These are phyloP conservation scores for Fusarium oligoseptatum DNA, from an alignment of 2,329 filamentous ascomycete genomes.

Conservation along the genomic window DNA sequence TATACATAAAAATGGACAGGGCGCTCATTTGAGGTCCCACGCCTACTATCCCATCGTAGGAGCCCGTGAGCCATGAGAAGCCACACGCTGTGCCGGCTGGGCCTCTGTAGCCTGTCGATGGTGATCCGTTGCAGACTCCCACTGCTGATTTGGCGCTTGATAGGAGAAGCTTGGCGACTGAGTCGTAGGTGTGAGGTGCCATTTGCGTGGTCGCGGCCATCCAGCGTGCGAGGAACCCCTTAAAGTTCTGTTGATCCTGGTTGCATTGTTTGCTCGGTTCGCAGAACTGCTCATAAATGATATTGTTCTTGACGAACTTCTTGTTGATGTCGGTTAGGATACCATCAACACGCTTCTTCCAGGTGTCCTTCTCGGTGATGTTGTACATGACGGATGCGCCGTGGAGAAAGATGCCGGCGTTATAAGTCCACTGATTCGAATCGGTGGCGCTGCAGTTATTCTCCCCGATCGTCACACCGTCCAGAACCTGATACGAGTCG, in stretches of 20 bases:
- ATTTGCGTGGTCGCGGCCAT: constrained; percentile 67
- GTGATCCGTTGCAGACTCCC: constrained; percentile 63
- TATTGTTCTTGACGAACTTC: constrained; percentile 66
- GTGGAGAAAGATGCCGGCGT: constrained; percentile 75
- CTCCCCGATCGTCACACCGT: constrained; percentile 56
- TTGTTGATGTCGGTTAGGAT: constrained; percentile 64
- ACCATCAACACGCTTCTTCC: constrained; percentile 71
- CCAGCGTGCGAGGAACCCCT: constrained; percentile 80
- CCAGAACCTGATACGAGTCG: constrained; percentile 67
- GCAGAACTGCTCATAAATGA: constrained; percentile 77
- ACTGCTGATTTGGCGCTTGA: constrained; percentile 67
- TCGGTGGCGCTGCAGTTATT: constrained; percentile 65
- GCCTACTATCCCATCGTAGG: constrained; percentile 71
- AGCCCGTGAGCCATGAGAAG: constrained; percentile 70
- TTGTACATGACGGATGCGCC: constrained; percentile 74
- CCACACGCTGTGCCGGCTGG: constrained; percentile 73
- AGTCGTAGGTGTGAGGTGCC: constrained; percentile 64
- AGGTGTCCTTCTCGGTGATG: constrained; percentile 64
- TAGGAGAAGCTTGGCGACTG: constrained; percentile 65
- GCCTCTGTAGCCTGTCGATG: constrained; percentile 61
- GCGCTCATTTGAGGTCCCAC: constrained; percentile 80
- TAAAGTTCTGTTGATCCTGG: constrained; percentile 80
- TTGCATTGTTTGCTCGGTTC: constrained; percentile 73
- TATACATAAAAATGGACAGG: constrained; percentile 73
- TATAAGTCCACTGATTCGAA: constrained; percentile 76